phyloP scores from a whole-genome alignment of 352 stramenopile genomes.

The Globisporangium rhizosaccharum region DNA sequence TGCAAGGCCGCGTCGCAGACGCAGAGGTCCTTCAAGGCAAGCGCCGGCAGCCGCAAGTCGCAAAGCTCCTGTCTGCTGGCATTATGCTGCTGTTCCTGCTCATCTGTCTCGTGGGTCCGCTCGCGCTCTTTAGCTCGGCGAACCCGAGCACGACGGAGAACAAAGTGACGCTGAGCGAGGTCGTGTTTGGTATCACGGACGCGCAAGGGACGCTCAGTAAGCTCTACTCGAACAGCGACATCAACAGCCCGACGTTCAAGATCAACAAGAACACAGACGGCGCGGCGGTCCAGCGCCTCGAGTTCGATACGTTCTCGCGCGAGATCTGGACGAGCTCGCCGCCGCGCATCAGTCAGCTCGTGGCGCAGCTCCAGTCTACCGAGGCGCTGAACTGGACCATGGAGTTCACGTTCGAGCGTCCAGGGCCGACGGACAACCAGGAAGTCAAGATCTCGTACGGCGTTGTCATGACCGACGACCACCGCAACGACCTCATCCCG shows the following conservation, averaged over 20 bases:
- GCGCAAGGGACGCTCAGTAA: constrained; percentile 66
- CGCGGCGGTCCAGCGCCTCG: constrained; percentile 69
- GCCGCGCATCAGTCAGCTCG: constrained; percentile 61
- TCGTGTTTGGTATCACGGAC: constrained; percentile 72
- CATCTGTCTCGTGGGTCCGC: constrained; percentile 66
- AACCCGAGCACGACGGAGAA: constrained; percentile 80
- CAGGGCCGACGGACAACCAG: constrained; percentile 56
- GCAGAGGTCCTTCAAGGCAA: constrained; percentile 79
- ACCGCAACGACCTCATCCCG: constrained; percentile 57
- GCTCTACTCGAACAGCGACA: constrained; percentile 70
- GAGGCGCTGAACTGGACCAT: constrained; percentile 71
- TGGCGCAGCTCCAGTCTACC: constrained; percentile 64
- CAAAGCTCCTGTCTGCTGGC: constrained; percentile 67
- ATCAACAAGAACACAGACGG: constrained; percentile 67
- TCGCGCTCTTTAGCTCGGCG: constrained; percentile 83
- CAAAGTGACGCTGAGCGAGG: constrained; percentile 49
- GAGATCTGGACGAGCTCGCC: constrained; percentile 74
- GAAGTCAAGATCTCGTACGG: constrained; percentile 49
- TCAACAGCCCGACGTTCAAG: constrained; percentile 61
- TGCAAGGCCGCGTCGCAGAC: constrained; percentile 59
- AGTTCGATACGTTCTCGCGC: constrained; percentile 71
- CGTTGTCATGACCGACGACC: constrained; percentile 36
- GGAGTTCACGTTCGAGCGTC: constrained; percentile 57
- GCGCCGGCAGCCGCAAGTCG: constrained; percentile 53
- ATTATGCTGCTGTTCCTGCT: constrained; percentile 77